These are phyloP conservation scores for Passalora sequoiae DNA, from an alignment of 2,329 filamentous ascomycete genomes.

Conservation along the genomic window DNA sequence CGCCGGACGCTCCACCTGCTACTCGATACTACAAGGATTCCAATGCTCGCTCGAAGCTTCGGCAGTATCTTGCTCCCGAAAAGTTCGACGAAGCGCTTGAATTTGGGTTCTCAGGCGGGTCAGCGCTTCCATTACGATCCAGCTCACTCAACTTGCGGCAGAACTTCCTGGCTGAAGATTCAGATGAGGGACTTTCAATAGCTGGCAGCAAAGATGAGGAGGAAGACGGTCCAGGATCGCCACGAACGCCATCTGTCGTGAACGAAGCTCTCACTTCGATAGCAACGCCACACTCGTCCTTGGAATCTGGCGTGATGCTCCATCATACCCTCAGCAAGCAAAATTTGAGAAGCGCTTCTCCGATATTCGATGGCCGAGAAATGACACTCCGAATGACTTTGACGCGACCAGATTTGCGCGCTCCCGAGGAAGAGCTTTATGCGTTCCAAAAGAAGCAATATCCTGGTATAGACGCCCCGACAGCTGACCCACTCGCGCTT, in stretches of 20 bases:
- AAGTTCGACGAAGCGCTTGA: conserved; percentile 95
- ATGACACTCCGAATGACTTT: conserved; percentile 97
- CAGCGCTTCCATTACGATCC: conserved; percentile 2
- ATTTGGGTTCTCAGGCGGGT: conserved; percentile 69
- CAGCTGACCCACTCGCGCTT: conserved; percentile 51
- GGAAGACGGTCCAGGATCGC: conserved; percentile 7
- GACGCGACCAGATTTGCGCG: conserved; percentile 79
- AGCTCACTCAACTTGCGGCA: conserved; percentile 20
- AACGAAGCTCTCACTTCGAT: conserved; percentile 6
- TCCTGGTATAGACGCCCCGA: conserved; percentile 21
- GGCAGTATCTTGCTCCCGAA: conserved; percentile 78
- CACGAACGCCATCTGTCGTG: conserved; percentile 11
- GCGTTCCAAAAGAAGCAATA: conserved; percentile 38
- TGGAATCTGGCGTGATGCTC: conserved; percentile 35
- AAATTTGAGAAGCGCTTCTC: conserved; percentile 14
- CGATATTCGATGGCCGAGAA: conserved; percentile 51
- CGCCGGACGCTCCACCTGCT: conserved; percentile 6
- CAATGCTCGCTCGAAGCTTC: conserved; percentile 77
- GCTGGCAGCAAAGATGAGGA: conserved; percentile 14
- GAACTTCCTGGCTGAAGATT: conserved; percentile 4
- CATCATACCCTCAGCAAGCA: conserved; percentile 10
- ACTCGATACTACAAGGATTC: conserved; percentile 78
- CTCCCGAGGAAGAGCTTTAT: conserved; percentile 66
- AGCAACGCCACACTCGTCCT: conserved; percentile 28
- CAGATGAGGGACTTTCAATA: conserved; percentile 13